Evolutionary conservation across 2,329 filamentous ascomycete genomes (phyloP).

Genomic region (Fusarium chuoi): DNA sequence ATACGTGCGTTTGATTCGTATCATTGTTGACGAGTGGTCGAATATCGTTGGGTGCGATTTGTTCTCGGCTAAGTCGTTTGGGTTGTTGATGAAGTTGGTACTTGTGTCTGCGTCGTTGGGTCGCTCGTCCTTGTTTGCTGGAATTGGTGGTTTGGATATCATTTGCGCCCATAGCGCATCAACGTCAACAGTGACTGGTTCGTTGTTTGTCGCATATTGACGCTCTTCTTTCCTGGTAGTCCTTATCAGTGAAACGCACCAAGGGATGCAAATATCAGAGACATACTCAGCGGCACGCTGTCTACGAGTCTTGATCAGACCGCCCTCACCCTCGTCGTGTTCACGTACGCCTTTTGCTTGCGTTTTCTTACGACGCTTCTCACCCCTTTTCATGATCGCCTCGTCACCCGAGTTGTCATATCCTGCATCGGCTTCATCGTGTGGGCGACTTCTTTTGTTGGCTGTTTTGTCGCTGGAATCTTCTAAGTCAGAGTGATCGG

Average conservation of each 20-base stretch:
- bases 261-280: background rate
- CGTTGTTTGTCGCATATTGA: slow-evolving; percentile 61
- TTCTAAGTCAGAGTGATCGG: slow-evolving; percentile 63
- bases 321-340: slow-evolving; percentile 68
- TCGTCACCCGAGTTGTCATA: slow-evolving; percentile 80
- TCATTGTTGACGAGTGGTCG: slow-evolving; percentile 53
- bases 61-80: slow-evolving; percentile 19
- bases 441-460: slow-evolving; percentile 40
- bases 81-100: slow-evolving; percentile 1
- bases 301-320: slow-evolving; percentile 76
- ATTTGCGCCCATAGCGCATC: slow-evolving; percentile 77
- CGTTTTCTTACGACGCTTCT: slow-evolving; percentile 61
- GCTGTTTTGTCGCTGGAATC: slow-evolving; percentile 46
- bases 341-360: slow-evolving; percentile 49
- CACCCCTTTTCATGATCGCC: slow-evolving; percentile 71
- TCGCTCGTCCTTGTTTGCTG: slow-evolving; percentile 5
- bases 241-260: slow-evolving; percentile 18
- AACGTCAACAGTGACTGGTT: slow-evolving; percentile 75
- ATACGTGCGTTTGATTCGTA: slow-evolving; percentile 77
- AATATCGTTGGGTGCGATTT: background rate
- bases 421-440: slow-evolving; percentile 49
- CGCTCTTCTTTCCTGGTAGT: slow-evolving; percentile 65
- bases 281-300: slow-evolving; percentile 73
- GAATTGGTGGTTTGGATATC: slow-evolving; percentile 55
- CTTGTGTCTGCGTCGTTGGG: slow-evolving; percentile 7